Conservation (phyloP, 2,329 filamentous ascomycete genomes). For the Colletotrichum eleusines region DNA sequence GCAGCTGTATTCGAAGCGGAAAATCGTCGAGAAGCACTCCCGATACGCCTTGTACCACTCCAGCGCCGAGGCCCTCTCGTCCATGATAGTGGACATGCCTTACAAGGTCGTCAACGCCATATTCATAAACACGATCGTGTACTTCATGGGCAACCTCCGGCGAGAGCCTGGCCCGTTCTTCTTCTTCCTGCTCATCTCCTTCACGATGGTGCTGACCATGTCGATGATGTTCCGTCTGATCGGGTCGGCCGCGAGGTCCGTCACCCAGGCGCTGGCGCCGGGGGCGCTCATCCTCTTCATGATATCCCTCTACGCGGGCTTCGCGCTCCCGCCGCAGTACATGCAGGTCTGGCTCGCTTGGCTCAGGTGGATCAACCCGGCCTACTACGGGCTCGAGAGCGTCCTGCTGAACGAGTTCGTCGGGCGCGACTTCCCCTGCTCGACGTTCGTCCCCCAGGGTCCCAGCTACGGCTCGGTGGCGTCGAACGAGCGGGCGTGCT, state of each 20-base stretch:
- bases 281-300: constrained; percentile 60
- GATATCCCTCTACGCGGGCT: constrained; percentile 64
- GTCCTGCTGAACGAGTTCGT: constrained; percentile 73
- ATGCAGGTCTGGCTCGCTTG: constrained; percentile 67
- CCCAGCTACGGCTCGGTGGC: constrained; percentile 47
- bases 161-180: constrained; percentile 72
- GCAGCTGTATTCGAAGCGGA: constrained; percentile 53
- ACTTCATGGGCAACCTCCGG: constrained; percentile 55
- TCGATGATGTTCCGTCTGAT: constrained; percentile 71
- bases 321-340: constrained; percentile 56
- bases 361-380: constrained; percentile 73
- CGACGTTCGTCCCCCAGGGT: constrained; percentile 48
- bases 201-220: constrained; percentile 71
- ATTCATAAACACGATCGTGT: constrained; percentile 55
- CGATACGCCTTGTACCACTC: constrained; percentile 57
- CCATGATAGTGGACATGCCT: constrained; percentile 53
- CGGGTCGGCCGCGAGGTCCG: constrained; percentile 58
- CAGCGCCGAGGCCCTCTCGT: constrained; percentile 49
- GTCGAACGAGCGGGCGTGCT: constrained; percentile 56
- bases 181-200: constrained; percentile 72
- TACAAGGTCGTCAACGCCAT: constrained; percentile 47
- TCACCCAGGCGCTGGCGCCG: constrained; percentile 65
- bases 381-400: constrained; percentile 73
- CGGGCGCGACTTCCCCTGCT: constrained; percentile 61
- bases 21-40: constrained; percentile 55